These are phyloP conservation scores for Eimeria maxima DNA, from an alignment of 169 alveolate genomes.

Conservation along the genomic window DNA sequence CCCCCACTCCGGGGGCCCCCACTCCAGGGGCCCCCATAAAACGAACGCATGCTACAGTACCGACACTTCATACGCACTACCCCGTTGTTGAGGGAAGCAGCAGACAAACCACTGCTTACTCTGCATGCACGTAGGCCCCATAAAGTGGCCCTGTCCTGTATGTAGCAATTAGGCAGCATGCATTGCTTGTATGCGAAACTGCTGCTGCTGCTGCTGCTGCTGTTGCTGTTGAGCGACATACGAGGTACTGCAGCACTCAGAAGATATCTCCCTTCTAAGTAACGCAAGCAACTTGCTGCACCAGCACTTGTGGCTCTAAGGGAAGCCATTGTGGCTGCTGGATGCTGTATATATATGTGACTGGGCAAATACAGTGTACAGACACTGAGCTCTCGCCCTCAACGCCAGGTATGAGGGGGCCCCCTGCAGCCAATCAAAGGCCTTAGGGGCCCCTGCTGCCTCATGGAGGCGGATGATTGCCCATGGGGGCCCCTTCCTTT, in stretches of 20 bases:
- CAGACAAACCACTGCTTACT: neutral
- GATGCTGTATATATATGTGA: neutral
- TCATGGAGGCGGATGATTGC: neutral
- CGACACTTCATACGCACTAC: neutral
- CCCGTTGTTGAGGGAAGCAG: neutral
- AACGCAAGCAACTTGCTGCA: neutral
- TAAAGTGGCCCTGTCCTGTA: neutral
- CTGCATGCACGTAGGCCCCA: neutral
- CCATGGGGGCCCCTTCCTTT: neutral
- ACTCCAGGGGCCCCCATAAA: neutral
- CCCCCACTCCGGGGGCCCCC: no score
- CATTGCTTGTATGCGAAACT: neutral
- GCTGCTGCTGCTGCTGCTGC: no score
- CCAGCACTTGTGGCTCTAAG: neutral
- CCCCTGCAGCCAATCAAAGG: neutral
- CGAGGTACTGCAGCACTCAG: neutral
- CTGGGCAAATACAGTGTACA: neutral
- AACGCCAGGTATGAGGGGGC: neutral
- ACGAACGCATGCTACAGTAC: neutral
- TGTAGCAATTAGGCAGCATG: neutral
- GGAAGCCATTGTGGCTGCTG: neutral
- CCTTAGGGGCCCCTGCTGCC: slow-evolving; percentile 22
- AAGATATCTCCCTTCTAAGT: neutral
- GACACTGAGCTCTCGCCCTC: neutral
- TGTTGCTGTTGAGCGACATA: neutral